Conservation (phyloP, 1,139 yeast species). For the Keqinozyma sinolaborantium region DNA sequence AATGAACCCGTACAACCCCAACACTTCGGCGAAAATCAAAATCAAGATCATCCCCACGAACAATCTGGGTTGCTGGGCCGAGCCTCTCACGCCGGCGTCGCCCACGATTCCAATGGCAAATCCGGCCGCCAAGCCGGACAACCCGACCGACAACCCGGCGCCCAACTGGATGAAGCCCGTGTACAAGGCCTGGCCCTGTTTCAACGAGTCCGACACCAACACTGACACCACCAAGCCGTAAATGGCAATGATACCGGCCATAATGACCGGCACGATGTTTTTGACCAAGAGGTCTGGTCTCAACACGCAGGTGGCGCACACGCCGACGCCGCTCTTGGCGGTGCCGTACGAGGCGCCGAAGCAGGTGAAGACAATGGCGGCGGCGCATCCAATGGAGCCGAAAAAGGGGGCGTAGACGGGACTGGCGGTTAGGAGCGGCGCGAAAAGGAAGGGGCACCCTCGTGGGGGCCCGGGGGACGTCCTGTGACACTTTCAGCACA, state of each 20-base stretch:
- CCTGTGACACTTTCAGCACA: neutral
- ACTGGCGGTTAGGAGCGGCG: constrained; percentile 31
- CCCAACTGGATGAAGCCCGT: constrained; percentile 98
- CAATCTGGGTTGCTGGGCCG: constrained; percentile 93
- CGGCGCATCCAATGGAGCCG: constrained; percentile 98
- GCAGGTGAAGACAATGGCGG: constrained; percentile 97
- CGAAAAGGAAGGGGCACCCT: neutral
- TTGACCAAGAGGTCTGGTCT: constrained; percentile 94
- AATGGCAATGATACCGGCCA: constrained; percentile 99
- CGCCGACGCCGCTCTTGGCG: constrained; percentile 99
- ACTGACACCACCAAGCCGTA: constrained; percentile 98
- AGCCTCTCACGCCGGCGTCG: constrained; percentile 96
- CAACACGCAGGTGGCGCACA: constrained; percentile 95
- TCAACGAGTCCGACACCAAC: constrained; percentile 85
- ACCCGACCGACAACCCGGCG: constrained; percentile 97
- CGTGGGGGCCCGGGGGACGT: constrained; percentile 1
- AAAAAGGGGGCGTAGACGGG: constrained; percentile 90
- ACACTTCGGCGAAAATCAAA: constrained; percentile 95
- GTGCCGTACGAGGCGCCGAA: constrained; percentile 99
- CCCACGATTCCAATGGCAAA: constrained; percentile 99
- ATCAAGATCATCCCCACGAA: constrained; percentile 93
- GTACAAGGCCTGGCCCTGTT: constrained; percentile 88
- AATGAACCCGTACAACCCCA: constrained; percentile 95
- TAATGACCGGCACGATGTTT: constrained; percentile 92
- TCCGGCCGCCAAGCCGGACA: constrained; percentile 95